Percentiles rank a stretch among this genome's conserved stretches.
phyloP scores from a whole-genome alignment of 345 rosid species.

The Salix dunnii region DNA sequence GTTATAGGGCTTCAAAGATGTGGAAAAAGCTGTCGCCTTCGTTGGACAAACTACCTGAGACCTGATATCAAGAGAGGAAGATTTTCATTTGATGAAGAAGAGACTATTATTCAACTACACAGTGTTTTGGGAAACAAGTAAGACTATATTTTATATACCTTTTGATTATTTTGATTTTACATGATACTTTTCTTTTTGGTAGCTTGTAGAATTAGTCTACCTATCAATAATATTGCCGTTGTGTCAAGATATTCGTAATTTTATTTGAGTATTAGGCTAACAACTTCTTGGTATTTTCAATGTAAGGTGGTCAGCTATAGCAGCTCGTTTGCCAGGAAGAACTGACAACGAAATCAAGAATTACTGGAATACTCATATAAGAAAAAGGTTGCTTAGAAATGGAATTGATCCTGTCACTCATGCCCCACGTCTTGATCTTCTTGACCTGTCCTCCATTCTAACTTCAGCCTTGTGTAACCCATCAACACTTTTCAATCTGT shows the following conservation, averaged over 20 bases:
- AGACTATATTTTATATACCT: background rate
- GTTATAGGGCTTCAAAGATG: slow-evolving; percentile 79
- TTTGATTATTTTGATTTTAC: background rate
- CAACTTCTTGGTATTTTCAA: background rate
- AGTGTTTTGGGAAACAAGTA: slow-evolving; percentile 90
- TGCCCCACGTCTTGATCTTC: slow-evolving; percentile 71
- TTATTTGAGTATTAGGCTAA: background rate
- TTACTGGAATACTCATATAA: slow-evolving; percentile 89
- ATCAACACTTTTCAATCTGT: slow-evolving; percentile 39
- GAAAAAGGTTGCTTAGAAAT: slow-evolving; percentile 73
- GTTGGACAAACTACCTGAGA: slow-evolving; percentile 94
- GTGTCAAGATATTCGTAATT: background rate
- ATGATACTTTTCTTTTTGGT: background rate
- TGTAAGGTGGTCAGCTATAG: slow-evolving; percentile 94
- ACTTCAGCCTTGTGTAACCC: slow-evolving; percentile 40
- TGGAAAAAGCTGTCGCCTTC: slow-evolving; percentile 95
- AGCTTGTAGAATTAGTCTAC: background rate
- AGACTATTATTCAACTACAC: slow-evolving; percentile 82
- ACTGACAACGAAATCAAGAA: slow-evolving; percentile 96
- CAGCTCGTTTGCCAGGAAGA: slow-evolving; percentile 95
- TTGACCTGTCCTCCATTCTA: slow-evolving; percentile 66
- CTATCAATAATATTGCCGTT: background rate
- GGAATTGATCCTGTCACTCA: slow-evolving; percentile 98
- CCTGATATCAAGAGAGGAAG: slow-evolving; percentile 95
- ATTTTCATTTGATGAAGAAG: slow-evolving; percentile 95